Percentiles rank a stretch among this genome's conserved stretches.
phyloP scores from a whole-genome alignment of 2,329 filamentous ascomycete genomes.

The Ceratocystiopsis minuta region DNA sequence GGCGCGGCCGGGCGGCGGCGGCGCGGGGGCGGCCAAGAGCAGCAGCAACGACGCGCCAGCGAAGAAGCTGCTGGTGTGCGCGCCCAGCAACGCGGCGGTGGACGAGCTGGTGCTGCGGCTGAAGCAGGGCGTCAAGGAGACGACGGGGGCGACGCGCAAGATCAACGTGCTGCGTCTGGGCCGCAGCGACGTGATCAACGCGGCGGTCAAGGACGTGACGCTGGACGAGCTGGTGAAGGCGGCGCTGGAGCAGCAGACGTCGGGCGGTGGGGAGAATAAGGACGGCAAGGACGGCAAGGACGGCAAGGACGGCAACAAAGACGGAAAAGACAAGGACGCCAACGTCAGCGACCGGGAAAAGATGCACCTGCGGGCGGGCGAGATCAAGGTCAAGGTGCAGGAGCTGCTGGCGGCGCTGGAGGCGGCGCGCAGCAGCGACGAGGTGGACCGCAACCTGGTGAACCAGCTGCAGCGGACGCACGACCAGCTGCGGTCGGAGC shows the following conservation, averaged over 20 bases:
- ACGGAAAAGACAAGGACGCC: not conserved
- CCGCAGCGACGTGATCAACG: conserved; percentile 80
- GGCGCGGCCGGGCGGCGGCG: conserved; percentile 18
- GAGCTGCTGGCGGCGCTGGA: conserved; percentile 56
- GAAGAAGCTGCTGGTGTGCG: conserved; percentile 89
- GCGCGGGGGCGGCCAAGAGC: conserved; percentile 15
- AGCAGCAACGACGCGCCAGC: conserved; percentile 17
- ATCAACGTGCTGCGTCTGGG: conserved; percentile 82
- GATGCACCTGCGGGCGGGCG: conserved; percentile 43
- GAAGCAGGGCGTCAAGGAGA: conserved; percentile 69
- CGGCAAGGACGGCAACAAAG: conserved; percentile 3
- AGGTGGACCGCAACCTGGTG: conserved; percentile 27
- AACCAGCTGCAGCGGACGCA: conserved; percentile 56
- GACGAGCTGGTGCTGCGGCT: conserved; percentile 89
- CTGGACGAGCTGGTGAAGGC: conserved; percentile 77
- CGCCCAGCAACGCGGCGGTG: conserved; percentile 95
- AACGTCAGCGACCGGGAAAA: conserved; percentile 38
- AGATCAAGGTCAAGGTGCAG: conserved; percentile 59
- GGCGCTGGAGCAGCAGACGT: conserved; percentile 29
- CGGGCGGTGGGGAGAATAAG: not conserved
- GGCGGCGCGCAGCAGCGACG: conserved; percentile 37
- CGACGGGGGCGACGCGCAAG: conserved; percentile 51
- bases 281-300: not conserved
- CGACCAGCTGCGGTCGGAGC: conserved; percentile 46
- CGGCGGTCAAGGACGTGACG: conserved; percentile 75